Percentiles rank a stretch among this genome's conserved stretches.
Conservation (phyloP, 2,329 filamentous ascomycete genomes). For the Seiridium cupressi region DNA sequence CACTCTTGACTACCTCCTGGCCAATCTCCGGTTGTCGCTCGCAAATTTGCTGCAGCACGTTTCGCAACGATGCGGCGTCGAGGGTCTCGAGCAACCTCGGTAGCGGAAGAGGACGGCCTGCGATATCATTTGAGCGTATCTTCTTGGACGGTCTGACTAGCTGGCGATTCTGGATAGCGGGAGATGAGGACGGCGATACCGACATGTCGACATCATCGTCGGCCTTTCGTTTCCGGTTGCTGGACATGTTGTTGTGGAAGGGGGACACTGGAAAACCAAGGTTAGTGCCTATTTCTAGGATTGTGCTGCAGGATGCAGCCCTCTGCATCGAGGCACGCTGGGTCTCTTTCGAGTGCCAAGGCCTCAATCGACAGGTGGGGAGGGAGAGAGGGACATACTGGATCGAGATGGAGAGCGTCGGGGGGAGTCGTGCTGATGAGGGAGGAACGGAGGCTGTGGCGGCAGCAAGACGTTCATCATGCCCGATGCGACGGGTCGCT, state of each 20-base stretch:
- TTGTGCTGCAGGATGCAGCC: not conserved
- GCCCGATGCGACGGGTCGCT: conserved; percentile 7
- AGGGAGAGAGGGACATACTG: conserved; percentile 41
- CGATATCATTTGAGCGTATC: conserved; percentile 61
- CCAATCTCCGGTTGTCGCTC: conserved; percentile 84
- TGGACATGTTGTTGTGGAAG: conserved; percentile 52
- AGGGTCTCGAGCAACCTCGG: conserved; percentile 90
- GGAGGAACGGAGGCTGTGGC: conserved; percentile 58
- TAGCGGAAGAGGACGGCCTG: conserved; percentile 53
- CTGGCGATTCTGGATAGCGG: conserved; percentile 67
- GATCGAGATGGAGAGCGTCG: conserved; percentile 54
- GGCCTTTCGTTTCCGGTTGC: conserved; percentile 79
- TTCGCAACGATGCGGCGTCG: conserved; percentile 78
- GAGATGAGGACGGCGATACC: conserved; percentile 81
- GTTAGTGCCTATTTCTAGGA: conserved; percentile 10
- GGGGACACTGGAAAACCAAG: conserved; percentile 38
- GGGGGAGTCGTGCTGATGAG: conserved; percentile 55
- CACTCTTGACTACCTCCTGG: conserved; percentile 77
- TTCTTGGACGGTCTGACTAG: conserved; percentile 65
- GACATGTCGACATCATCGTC: conserved; percentile 85
- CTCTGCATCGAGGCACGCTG: not conserved
- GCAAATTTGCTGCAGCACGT: conserved; percentile 86
- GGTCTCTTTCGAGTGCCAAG: not conserved
- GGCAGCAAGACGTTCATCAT: conserved; percentile 63
- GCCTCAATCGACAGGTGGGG: conserved; percentile 20